These are phyloP conservation scores for Lentinula aciculospora DNA, from an alignment of 768 basidiomycete genomes.

Conservation along the genomic window DNA sequence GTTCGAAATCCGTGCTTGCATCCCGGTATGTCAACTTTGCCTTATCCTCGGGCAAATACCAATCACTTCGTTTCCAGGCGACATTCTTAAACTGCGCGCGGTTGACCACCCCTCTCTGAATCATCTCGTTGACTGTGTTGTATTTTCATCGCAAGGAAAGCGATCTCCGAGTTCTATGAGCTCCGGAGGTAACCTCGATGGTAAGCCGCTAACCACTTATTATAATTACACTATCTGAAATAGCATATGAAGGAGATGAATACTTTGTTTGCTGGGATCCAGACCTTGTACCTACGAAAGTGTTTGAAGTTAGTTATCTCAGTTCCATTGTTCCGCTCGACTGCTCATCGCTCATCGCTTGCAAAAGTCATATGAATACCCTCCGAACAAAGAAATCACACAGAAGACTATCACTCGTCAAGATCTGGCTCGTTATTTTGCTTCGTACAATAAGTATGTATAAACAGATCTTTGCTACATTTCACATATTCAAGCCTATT, in stretches of 20 bases:
- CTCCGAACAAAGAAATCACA: conserved; percentile 50
- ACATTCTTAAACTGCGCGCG: conserved; percentile 60
- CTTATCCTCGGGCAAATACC: neutral
- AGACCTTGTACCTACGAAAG: conserved; percentile 49
- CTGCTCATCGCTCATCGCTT: conserved; percentile 1
- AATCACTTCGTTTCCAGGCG: conserved; percentile 29
- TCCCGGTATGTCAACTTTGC: conserved; percentile 37
- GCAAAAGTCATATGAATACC: conserved; percentile 62
- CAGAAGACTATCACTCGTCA: conserved; percentile 42
- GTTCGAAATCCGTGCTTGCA: conserved; percentile 68
- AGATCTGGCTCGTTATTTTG: conserved; percentile 63
- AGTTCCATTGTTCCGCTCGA: neutral
- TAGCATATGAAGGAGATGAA: conserved; percentile 42
- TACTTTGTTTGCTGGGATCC: conserved; percentile 70
- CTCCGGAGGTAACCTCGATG: conserved; percentile 63
- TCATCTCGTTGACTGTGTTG: conserved; percentile 62
- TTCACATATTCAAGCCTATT: neutral
- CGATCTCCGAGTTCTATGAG: conserved; percentile 66
- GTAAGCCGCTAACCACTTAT: conserved; percentile 16
- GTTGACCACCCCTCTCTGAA: conserved; percentile 42
- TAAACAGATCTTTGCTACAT: neutral
- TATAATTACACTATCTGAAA: neutral
- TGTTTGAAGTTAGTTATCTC: conserved; percentile 39
- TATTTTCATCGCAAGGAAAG: conserved; percentile 58
- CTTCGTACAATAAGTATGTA: conserved; percentile 54